Conservation (phyloP, 106 monocot species). For the Dendrobium officinale region DNA sequence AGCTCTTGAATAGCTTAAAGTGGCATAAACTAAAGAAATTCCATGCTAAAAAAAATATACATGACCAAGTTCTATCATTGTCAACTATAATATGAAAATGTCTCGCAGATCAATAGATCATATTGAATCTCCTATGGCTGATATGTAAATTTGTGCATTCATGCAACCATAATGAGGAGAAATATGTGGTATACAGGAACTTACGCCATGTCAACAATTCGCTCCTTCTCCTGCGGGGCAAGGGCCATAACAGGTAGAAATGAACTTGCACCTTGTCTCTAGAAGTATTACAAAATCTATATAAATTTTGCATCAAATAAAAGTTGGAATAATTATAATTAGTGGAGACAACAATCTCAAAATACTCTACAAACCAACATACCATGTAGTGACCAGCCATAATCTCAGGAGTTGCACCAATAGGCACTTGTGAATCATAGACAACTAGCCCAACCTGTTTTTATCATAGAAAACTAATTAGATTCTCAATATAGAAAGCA, state of each 20-base stretch:
- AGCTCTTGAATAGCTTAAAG: too few relatives aligned
- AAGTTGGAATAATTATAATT: conserved; percentile 3
- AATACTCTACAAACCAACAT: conserved; percentile 1
- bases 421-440: conserved; percentile 84
- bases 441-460: conserved; percentile 90
- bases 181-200: conserved; percentile 3
- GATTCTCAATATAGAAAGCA: not conserved
- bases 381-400: conserved; percentile 98
- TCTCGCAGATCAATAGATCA: too few relatives aligned
- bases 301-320: not conserved
- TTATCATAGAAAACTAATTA: not conserved
- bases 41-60: too few relatives aligned
- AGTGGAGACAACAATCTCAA: not conserved
- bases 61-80: too few relatives aligned
- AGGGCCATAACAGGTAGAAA: conserved; percentile 98
- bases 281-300: conserved; percentile 8
- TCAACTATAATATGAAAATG: too few relatives aligned
- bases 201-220: conserved; percentile 99
- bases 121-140: too few relatives aligned
- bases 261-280: conserved; percentile 96
- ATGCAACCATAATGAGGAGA: not conserved
- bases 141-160: not conserved
- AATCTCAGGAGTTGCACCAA: conserved; percentile 91
- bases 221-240: conserved; percentile 96
- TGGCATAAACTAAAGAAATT: too few relatives aligned